These are phyloP conservation scores for Venturiaceae sp. DNA, from an alignment of 2,329 filamentous ascomycete genomes.

Conservation along the genomic window DNA sequence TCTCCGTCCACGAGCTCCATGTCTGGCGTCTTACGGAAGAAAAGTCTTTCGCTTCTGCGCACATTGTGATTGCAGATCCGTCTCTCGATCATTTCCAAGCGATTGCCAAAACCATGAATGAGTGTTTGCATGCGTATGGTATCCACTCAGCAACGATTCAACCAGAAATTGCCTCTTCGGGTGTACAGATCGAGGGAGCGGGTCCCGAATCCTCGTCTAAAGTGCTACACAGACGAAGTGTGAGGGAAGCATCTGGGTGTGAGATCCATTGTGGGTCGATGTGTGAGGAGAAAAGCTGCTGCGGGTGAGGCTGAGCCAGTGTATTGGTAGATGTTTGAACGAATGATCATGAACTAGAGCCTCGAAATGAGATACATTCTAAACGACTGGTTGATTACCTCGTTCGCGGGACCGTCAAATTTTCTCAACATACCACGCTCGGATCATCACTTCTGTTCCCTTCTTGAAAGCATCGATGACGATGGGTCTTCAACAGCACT, in stretches of 20 bases:
- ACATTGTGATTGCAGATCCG: constrained; percentile 52
- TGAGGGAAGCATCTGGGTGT: background rate
- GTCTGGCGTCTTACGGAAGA: constrained; percentile 65
- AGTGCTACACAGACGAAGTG: background rate
- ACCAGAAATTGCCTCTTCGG: constrained; percentile 41
- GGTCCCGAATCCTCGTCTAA: background rate
- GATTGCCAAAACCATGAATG: constrained; percentile 50
- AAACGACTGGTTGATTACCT: no score
- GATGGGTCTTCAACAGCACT: no score
- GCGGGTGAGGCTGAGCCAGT: no score
- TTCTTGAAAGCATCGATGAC: no score
- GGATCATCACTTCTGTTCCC: no score
- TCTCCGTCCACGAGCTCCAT: constrained; percentile 62
- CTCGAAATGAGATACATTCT: no score
- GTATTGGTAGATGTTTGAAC: background rate
- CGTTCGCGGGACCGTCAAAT: no score
- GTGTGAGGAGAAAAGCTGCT: constrained; percentile 1
- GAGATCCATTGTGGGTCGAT: background rate
- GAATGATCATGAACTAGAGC: no score
- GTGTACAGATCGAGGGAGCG: background rate
- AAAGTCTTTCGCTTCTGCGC: constrained; percentile 60
- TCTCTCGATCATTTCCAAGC: constrained; percentile 49
- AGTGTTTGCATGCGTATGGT: constrained; percentile 65
- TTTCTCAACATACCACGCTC: no score
- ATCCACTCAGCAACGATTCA: constrained; percentile 64